Percentiles rank a stretch among this genome's conserved stretches.
phyloP scores from a whole-genome alignment of 2,329 filamentous ascomycete species.

The Dryadomyces quercivorus region DNA sequence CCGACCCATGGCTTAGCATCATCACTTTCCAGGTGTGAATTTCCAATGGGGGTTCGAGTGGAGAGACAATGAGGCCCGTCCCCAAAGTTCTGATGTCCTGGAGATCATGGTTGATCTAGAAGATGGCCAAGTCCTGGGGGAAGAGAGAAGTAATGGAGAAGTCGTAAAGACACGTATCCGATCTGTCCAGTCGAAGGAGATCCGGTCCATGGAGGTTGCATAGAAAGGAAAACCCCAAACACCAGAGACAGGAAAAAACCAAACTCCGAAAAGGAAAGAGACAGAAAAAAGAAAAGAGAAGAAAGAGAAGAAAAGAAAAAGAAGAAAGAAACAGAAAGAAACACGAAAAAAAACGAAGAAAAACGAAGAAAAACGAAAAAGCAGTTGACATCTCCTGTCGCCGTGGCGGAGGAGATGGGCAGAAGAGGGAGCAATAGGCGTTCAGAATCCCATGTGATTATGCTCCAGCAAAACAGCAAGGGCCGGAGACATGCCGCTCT shows the following conservation, averaged over 20 bases:
- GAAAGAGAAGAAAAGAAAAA: background rate
- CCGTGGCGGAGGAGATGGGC: too few relatives aligned
- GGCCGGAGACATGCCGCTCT: background rate
- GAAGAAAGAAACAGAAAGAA: background rate
- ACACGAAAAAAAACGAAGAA: background rate
- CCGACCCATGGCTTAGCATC: background rate
- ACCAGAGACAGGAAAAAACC: background rate
- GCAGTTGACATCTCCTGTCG: background rate
- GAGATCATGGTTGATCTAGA: background rate
- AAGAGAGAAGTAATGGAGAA: background rate
- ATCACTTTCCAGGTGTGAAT: background rate
- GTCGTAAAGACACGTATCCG: background rate
- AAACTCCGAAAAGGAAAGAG: background rate
- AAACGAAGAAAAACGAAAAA: background rate
- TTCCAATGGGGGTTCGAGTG: background rate
- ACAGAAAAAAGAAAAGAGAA: background rate
- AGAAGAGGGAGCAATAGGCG: background rate
- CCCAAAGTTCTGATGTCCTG: background rate
- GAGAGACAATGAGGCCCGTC: background rate
- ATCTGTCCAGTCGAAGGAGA: background rate
- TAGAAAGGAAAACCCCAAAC: background rate
- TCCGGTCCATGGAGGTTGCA: background rate
- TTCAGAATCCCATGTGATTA: background rate
- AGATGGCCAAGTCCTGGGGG: background rate
- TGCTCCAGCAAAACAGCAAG: background rate